phyloP scores from a whole-genome alignment of 2,329 filamentous ascomycete species.

The Colletotrichum echinochloae region DNA sequence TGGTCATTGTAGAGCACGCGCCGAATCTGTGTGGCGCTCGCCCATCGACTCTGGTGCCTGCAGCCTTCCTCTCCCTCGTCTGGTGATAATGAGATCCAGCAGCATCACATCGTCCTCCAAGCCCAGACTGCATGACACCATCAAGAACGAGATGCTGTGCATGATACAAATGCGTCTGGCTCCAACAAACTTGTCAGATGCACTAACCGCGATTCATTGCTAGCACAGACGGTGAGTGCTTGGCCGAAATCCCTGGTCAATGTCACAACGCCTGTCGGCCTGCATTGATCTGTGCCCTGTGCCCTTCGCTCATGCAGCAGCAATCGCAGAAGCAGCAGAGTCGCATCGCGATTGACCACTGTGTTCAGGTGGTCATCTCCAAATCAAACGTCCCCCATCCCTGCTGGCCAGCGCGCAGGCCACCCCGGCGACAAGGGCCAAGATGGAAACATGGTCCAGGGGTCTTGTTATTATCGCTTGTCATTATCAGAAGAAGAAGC shows the following conservation, averaged over 20 bases:
- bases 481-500: slow-evolving; percentile 13
- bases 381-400: slow-evolving; percentile 34
- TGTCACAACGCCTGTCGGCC: background rate
- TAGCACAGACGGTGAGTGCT: background rate
- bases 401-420: slow-evolving; percentile 18
- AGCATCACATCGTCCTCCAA: background rate
- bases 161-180: slow-evolving; percentile 4
- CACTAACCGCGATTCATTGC: slow-evolving; percentile 16
- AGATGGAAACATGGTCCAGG: slow-evolving; percentile 30
- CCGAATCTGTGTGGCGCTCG: slow-evolving; percentile 9
- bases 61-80: background rate
- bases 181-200: background rate
- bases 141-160: slow-evolving; percentile 1
- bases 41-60: slow-evolving; percentile 2
- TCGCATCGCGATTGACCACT: slow-evolving; percentile 29
- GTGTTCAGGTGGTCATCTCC: slow-evolving; percentile 4
- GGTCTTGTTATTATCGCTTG: slow-evolving; percentile 26
- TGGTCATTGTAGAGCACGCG: slow-evolving; percentile 26
- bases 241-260: background rate
- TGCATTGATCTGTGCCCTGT: slow-evolving; percentile 19
- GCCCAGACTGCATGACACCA: background rate
- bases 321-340: slow-evolving; percentile 18
- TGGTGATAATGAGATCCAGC: background rate
- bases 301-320: slow-evolving; percentile 18
- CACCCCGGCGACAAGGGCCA: slow-evolving; percentile 26